A percentile compares a stretch with the other conserved stretches of the same genome.
Evolutionary conservation across 148 eudicot genomes (phyloP).

Genomic region (Beta vulgaris): DNA sequence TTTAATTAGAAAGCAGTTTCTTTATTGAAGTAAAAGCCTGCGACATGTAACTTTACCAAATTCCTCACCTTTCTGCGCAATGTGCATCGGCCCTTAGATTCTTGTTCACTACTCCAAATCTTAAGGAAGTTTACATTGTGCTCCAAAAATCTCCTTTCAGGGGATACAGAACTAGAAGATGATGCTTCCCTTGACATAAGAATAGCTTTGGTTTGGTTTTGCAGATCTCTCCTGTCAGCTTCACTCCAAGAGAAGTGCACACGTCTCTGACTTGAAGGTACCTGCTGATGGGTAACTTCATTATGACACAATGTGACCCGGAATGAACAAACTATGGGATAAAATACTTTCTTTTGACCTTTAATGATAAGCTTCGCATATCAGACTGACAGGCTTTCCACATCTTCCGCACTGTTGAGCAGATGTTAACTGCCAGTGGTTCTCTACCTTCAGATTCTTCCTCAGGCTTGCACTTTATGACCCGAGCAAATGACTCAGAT

Average conservation of each 20-base stretch:
- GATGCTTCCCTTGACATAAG: conserved; percentile 58
- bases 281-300: conserved; percentile 41
- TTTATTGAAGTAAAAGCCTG: neutral
- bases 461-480: conserved; percentile 79
- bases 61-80: conserved; percentile 71
- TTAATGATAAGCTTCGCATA: conserved; percentile 50
- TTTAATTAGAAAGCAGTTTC: conserved; percentile 6
- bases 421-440: conserved; percentile 72
- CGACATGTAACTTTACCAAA: neutral
- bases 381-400: conserved; percentile 73
- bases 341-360: conserved; percentile 39
- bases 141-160: conserved; percentile 53
- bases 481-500: conserved; percentile 72
- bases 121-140: conserved; percentile 66
- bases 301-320: conserved; percentile 2
- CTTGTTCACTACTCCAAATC: conserved; percentile 92
- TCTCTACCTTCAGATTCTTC: conserved; percentile 49
- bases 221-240: conserved; percentile 45
- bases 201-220: conserved; percentile 44
- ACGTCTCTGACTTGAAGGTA: conserved; percentile 84
- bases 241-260: conserved; percentile 67
- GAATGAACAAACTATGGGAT: neutral
- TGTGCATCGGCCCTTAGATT: conserved; percentile 59
- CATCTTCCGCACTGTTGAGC: conserved; percentile 71
- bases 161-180: conserved; percentile 56